A percentile compares a stretch with the other conserved stretches of the same genome.
These are phyloP conservation scores for Mycena capillaripes DNA, from an alignment of 768 basidiomycete genomes.

Conservation along the genomic window DNA sequence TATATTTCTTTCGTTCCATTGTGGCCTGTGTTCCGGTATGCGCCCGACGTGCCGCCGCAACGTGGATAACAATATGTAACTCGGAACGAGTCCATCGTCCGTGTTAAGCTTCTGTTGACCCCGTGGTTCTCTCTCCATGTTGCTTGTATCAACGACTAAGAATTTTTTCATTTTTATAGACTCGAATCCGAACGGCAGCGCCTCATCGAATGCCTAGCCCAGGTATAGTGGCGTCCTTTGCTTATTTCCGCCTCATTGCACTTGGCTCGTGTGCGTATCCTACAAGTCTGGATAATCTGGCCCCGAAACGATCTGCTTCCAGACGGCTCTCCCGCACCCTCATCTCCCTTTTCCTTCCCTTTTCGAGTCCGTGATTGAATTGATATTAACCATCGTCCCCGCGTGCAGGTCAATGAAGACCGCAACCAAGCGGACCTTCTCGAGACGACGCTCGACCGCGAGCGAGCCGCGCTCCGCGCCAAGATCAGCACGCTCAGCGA, in stretches of 20 bases:
- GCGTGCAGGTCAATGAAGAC: slow-evolving; percentile 88
- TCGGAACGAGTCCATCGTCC: too few relatives aligned
- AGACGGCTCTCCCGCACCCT: too few relatives aligned
- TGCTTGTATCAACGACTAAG: too few relatives aligned
- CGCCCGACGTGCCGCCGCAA: too few relatives aligned
- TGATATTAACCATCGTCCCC: not conserved
- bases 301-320: too few relatives aligned
- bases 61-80: too few relatives aligned
- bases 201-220: slow-evolving; percentile 75
- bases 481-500: slow-evolving; percentile 80
- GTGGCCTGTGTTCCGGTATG: too few relatives aligned
- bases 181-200: slow-evolving; percentile 83
- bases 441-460: slow-evolving; percentile 75
- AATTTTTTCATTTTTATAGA: slow-evolving; percentile 49
- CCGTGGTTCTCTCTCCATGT: too few relatives aligned
- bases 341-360: slow-evolving; percentile 6
- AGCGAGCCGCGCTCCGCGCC: slow-evolving; percentile 77
- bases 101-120: too few relatives aligned
- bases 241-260: not conserved
- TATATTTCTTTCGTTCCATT: not conserved
- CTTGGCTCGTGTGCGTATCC: too few relatives aligned
- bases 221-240: slow-evolving; percentile 59
- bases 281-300: too few relatives aligned
- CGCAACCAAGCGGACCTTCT: slow-evolving; percentile 81
- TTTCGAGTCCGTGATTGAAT: not conserved